Evolutionary conservation across 139 green algal species (phyloP).

Genomic region (Coelastrella sp.): DNA sequence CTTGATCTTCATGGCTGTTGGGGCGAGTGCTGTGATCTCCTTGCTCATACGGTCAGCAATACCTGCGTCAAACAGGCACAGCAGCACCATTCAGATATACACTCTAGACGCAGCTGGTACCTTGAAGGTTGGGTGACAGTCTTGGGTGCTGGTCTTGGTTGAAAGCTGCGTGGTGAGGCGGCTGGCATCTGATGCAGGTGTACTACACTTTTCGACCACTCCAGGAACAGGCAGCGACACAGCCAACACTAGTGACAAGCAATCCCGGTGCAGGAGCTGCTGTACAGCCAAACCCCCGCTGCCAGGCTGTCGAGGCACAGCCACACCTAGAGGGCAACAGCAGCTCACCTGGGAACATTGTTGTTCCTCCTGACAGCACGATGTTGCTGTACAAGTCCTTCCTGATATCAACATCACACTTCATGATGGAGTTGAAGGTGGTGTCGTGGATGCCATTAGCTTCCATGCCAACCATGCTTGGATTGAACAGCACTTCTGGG

Average conservation of each 20-base stretch:
- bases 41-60: conserved; percentile 98
- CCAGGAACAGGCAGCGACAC: too few species aligned
- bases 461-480: conserved; percentile 93
- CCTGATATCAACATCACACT: conserved; percentile 98
- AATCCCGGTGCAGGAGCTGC: not conserved
- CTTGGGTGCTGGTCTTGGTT: too few species aligned
- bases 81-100: too few species aligned
- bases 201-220: too few species aligned
- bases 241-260: too few species aligned
- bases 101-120: too few species aligned
- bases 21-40: conserved; percentile 94
- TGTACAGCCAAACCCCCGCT: not conserved
- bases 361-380: conserved; percentile 94
- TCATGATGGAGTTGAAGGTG: conserved; percentile 99
- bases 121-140: too few species aligned
- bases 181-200: too few species aligned
- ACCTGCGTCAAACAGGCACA: conserved; percentile 53
- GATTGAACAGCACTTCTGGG: conserved; percentile 98
- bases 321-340: not conserved
- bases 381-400: conserved; percentile 98
- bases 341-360: conserved; percentile 91
- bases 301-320: too few species aligned
- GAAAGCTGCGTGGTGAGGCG: too few species aligned
- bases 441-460: conserved; percentile 95
- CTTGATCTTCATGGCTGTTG: conserved; percentile 96